Evolutionary conservation across 2,329 filamentous ascomycete species (phyloP).

Genomic region (Cucurbitaria berberidis): DNA sequence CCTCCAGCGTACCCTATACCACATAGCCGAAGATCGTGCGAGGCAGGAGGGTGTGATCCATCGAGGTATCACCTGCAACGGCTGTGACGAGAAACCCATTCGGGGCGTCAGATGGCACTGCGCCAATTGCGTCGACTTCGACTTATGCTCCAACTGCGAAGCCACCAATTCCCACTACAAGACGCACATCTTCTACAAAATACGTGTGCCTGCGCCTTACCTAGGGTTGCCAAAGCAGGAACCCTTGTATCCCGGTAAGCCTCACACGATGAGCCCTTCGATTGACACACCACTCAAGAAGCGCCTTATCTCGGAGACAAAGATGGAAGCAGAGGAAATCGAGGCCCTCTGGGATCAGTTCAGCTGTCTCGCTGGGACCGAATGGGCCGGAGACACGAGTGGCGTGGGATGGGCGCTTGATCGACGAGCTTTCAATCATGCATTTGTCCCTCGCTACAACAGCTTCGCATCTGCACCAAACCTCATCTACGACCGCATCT

Average conservation of each 20-base stretch:
- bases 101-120: conserved; percentile 92
- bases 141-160: conserved; percentile 94
- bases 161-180: conserved; percentile 76
- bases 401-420: conserved; percentile 84
- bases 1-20: conserved; percentile 83
- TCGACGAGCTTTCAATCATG: conserved; percentile 88
- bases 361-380: conserved; percentile 86
- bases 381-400: conserved; percentile 82
- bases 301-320: conserved; percentile 57
- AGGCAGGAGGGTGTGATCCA: conserved; percentile 80
- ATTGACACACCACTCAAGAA: conserved; percentile 72
- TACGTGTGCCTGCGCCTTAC: conserved; percentile 85
- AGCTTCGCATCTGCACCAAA: conserved; percentile 79
- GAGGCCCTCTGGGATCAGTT: conserved; percentile 98
- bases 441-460: conserved; percentile 85
- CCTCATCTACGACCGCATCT: conserved; percentile 94
- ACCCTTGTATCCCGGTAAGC: conserved; percentile 62
- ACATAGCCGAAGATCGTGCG: conserved; percentile 92
- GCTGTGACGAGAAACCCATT: conserved; percentile 86
- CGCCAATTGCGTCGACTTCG: conserved; percentile 93
- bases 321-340: conserved; percentile 79
- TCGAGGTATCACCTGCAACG: conserved; percentile 89
- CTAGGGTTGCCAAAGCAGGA: conserved; percentile 75
- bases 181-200: conserved; percentile 96
- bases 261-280: conserved; percentile 70